A percentile compares a stretch with the other conserved stretches of the same genome.
phyloP scores from a whole-genome alignment of 441 rosid genomes.

The Hura crepitans region DNA sequence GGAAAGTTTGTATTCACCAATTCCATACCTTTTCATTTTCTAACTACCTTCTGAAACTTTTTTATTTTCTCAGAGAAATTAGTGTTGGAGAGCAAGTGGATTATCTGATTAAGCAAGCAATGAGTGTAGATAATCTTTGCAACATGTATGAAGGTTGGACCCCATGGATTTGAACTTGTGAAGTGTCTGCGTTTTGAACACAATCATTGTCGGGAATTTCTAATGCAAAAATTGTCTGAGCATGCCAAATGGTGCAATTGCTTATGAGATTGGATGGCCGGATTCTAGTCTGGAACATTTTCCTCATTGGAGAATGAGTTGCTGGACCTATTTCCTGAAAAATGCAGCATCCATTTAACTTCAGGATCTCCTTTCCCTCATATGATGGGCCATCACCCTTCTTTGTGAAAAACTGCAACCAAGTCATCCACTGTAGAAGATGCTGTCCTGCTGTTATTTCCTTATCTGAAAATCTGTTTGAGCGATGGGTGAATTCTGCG shows the following conservation, averaged over 20 bases:
- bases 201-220: conserved; percentile 16
- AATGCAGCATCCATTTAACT: background rate
- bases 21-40: background rate
- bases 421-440: background rate
- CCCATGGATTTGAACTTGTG: conserved; percentile 75
- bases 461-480: background rate
- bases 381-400: conserved; percentile 7
- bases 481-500: conserved; percentile 5
- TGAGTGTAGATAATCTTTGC: conserved; percentile 85
- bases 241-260: conserved; percentile 13
- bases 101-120: conserved; percentile 81
- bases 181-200: conserved; percentile 10
- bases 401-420: background rate
- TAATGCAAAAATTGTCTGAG: conserved; percentile 2
- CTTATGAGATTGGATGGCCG: conserved; percentile 7
- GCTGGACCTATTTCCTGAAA: background rate
- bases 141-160: conserved; percentile 99
- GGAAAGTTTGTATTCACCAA: conserved; percentile 7
- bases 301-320: conserved; percentile 3
- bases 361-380: conserved; percentile 7
- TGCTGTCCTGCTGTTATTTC: background rate
- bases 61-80: conserved; percentile 45
- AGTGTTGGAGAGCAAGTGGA: conserved; percentile 81
- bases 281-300: conserved; percentile 16
- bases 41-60: background rate